These are phyloP conservation scores for Elongisporangium senticosum DNA, from an alignment of 352 stramenopile genomes.

Conservation along the genomic window DNA sequence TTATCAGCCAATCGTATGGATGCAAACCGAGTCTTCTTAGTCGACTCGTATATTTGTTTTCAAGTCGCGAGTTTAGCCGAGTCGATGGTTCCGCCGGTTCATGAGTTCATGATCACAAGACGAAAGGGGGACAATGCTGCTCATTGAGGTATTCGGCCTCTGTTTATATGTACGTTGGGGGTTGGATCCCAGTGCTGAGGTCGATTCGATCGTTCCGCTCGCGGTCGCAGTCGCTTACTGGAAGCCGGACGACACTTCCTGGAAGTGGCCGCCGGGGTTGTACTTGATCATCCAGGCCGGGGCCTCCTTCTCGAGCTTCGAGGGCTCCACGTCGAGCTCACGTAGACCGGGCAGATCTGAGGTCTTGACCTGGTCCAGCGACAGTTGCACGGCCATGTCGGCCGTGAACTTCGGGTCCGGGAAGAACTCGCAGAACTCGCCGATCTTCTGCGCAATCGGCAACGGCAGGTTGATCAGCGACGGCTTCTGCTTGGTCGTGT, in stretches of 20 bases:
- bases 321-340: constrained; percentile 83
- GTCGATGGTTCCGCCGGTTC: background rate
- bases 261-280: constrained; percentile 93
- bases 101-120: too few relatives aligned
- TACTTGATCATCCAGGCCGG: constrained; percentile 95
- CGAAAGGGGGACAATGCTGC: too few relatives aligned
- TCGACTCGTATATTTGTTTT: background rate
- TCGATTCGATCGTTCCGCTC: too few relatives aligned
- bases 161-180: background rate
- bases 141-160: background rate
- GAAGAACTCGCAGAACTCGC: constrained; percentile 78
- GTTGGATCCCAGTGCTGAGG: background rate
- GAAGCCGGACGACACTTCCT: constrained; percentile 78
- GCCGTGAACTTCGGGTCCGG: constrained; percentile 79
- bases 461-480: constrained; percentile 80
- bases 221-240: constrained; percentile 36
- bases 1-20: background rate
- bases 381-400: constrained; percentile 72
- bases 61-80: background rate
- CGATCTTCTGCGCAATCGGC: constrained; percentile 66
- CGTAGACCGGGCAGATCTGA: constrained; percentile 68
- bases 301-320: constrained; percentile 93
- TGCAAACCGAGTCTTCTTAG: background rate
- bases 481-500: constrained; percentile 78
- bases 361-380: constrained; percentile 81